Conservation (phyloP, 2,329 filamentous ascomycete species). For the Parasarocladium wereldwijsianum region DNA sequence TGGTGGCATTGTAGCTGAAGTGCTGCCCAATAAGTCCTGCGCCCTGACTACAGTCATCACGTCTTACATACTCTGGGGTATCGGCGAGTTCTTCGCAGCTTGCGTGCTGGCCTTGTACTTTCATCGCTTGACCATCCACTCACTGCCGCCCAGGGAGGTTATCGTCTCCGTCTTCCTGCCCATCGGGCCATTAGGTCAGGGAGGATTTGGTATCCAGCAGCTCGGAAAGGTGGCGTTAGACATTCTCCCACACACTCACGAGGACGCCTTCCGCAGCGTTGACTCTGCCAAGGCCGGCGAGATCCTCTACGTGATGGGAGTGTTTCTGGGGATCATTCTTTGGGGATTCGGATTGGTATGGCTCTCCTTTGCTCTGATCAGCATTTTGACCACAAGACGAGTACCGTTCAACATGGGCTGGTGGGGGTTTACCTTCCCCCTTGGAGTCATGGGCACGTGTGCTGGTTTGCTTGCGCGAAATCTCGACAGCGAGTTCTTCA, state of each 20-base stretch:
- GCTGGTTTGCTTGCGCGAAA: conserved; percentile 23
- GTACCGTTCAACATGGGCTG: conserved; percentile 32
- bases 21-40: conserved; percentile 36
- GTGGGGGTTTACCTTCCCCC: conserved; percentile 32
- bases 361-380: conserved; percentile 27
- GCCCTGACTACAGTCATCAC: conserved; percentile 47
- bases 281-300: conserved; percentile 17
- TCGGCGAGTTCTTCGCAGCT: conserved; percentile 42
- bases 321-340: conserved; percentile 27
- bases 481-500: conserved; percentile 27
- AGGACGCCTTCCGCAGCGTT: conserved; percentile 27
- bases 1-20: conserved; percentile 48
- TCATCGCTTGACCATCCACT: conserved; percentile 50
- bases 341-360: conserved; percentile 30
- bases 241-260: conserved; percentile 21
- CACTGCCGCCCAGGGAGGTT: conserved; percentile 49
- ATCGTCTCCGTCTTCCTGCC: conserved; percentile 56
- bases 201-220: conserved; percentile 42
- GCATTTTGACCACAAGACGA: conserved; percentile 21
- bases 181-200: conserved; percentile 51
- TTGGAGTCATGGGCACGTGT: conserved; percentile 28
- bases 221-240: conserved; percentile 31
- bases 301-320: conserved; percentile 43
- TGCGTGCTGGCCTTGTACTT: conserved; percentile 54
- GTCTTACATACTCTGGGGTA: conserved; percentile 56